Evolutionary conservation across 2,329 filamentous ascomycete genomes (phyloP).

Genomic region (Beauveria medogensis): DNA sequence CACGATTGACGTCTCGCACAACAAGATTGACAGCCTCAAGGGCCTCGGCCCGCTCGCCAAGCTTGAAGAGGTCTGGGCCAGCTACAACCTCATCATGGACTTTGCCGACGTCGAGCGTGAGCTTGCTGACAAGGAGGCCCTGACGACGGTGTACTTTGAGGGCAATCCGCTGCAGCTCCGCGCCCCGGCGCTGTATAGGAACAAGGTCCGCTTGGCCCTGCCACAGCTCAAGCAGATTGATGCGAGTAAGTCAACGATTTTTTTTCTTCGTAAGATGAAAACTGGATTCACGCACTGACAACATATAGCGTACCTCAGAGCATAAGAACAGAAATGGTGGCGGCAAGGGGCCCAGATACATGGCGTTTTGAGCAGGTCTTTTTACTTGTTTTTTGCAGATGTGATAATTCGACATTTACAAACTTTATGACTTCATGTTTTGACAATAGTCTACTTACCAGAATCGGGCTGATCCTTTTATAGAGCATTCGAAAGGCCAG

Average conservation of each 20-base stretch:
- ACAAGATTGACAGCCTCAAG: conserved; percentile 66
- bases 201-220: conserved; percentile 82
- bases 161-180: conserved; percentile 81
- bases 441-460: background rate
- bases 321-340: background rate
- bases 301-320: conserved; percentile 7
- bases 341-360: background rate
- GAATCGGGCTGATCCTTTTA: background rate
- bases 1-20: conserved; percentile 84
- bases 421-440: background rate
- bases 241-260: conserved; percentile 66
- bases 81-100: conserved; percentile 72
- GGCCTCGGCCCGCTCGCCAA: conserved; percentile 61
- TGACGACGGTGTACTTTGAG: conserved; percentile 93
- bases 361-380: background rate
- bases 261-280: no score
- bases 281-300: background rate
- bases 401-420: background rate
- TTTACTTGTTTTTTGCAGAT: background rate
- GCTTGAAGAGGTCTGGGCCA: conserved; percentile 90
- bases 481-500: background rate
- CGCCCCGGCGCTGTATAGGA: conserved; percentile 79
- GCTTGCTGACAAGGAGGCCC: conserved; percentile 66
- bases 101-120: conserved; percentile 77
- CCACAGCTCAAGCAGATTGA: conserved; percentile 91